Conservation (phyloP, 768 basidiomycete species). For the Mrakia frigida region DNA sequence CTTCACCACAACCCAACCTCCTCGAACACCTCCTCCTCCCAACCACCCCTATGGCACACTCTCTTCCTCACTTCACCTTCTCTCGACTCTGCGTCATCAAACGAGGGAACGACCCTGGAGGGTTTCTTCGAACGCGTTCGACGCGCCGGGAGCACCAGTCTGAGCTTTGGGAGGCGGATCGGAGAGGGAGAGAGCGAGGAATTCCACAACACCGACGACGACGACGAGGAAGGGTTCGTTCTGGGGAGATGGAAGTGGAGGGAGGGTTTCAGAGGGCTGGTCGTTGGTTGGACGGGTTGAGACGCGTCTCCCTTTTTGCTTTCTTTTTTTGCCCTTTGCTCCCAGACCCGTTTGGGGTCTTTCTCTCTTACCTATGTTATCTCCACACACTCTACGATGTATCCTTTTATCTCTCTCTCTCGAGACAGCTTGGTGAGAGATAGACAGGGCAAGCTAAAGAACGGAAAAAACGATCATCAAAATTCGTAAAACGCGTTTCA, state of each 20-base stretch:
- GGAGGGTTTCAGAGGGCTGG: slow-evolving; percentile 1
- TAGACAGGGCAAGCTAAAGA: background rate
- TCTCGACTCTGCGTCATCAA: no score
- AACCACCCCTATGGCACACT: background rate
- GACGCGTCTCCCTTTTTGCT: background rate
- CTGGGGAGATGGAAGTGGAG: slow-evolving; percentile 12
- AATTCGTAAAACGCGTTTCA: background rate
- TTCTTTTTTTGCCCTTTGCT: no score
- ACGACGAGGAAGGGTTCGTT: slow-evolving; percentile 2
- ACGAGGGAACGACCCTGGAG: background rate
- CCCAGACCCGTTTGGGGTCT: no score
- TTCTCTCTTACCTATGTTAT: no score
- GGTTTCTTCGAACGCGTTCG: background rate
- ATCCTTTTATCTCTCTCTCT: background rate
- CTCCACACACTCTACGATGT: background rate
- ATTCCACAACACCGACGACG: background rate
- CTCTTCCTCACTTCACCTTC: background rate
- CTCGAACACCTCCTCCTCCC: background rate
- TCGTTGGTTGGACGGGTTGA: slow-evolving; percentile 8
- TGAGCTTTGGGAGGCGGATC: background rate
- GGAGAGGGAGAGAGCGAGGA: background rate
- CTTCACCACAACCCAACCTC: background rate
- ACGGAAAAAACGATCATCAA: background rate
- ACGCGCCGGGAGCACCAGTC: background rate
- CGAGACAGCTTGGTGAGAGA: no score